These are phyloP conservation scores for Blakeslea trispora DNA, from an alignment of 371 early-diverging fungal species.

Conservation along the genomic window DNA sequence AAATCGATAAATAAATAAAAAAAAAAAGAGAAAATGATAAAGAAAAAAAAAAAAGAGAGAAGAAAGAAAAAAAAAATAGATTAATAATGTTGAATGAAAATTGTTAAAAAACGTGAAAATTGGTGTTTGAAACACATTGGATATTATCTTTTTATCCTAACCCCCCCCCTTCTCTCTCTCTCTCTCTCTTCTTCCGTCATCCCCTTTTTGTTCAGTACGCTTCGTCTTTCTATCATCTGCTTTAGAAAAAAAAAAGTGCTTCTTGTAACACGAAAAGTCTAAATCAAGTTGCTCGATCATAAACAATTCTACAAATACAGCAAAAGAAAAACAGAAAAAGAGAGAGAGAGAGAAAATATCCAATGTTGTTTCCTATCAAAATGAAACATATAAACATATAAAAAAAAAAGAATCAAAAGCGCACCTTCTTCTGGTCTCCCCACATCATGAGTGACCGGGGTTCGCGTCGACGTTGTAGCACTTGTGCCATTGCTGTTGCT, in stretches of 20 bases:
- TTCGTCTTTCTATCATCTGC: not conserved
- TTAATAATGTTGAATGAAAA: not conserved
- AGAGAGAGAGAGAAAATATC: slow-evolving; percentile 7
- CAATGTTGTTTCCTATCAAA: slow-evolving; percentile 1
- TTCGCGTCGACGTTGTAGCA: slow-evolving; percentile 36
- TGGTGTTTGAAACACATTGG: slow-evolving; percentile 18
- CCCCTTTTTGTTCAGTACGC: no score
- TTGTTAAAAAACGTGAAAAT: not conserved
- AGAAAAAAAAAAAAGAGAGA: slow-evolving; percentile 4
- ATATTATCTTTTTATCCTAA: not conserved
- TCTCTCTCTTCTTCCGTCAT: no score
- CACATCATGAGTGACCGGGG: slow-evolving; percentile 38
- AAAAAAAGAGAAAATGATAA: not conserved
- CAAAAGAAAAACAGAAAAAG: slow-evolving; percentile 8
- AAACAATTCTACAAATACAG: not conserved
- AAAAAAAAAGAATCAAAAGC: slow-evolving; percentile 14
- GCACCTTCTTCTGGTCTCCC: slow-evolving; percentile 46
- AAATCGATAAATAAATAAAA: slow-evolving; percentile 1
- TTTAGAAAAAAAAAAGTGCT: not conserved
- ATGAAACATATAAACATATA: slow-evolving; percentile 1
- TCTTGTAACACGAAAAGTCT: not conserved
- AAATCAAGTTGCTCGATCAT: not conserved
- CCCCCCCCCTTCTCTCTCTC: not conserved
- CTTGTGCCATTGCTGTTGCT: slow-evolving; percentile 42
- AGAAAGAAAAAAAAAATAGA: not conserved